Evolutionary conservation across 768 basidiomycete genomes (phyloP).

Genomic region (Ephemerocybe angulata): DNA sequence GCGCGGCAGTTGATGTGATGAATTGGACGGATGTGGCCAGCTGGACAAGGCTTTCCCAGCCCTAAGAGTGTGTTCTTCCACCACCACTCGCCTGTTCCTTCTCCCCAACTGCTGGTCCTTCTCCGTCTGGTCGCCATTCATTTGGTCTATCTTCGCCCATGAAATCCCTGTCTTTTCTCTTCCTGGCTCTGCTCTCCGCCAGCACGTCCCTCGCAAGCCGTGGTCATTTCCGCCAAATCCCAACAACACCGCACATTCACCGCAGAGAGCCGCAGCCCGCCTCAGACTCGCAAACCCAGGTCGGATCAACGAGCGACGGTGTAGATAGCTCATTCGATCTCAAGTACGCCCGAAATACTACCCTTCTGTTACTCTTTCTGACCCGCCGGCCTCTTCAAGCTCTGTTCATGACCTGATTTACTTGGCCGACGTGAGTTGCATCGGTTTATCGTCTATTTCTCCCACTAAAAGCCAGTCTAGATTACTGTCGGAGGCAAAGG

Average conservation of each 20-base stretch:
- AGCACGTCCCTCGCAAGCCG: conserved; percentile 34
- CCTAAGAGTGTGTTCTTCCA: too few species aligned
- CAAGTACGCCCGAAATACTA: conserved; percentile 31
- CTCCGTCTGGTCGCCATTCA: conserved; percentile 24
- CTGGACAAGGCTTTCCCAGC: conserved; percentile 7
- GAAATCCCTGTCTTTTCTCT: conserved; percentile 34
- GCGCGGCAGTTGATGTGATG: neutral
- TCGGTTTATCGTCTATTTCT: conserved; percentile 4
- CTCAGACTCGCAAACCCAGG: conserved; percentile 29
- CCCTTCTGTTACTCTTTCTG: neutral
- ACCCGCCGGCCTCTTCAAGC: conserved; percentile 36
- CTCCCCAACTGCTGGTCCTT: conserved; percentile 15
- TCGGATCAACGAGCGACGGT: conserved; percentile 25
- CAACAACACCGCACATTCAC: conserved; percentile 31
- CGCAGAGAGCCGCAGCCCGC: conserved; percentile 33
- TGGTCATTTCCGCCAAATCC: conserved; percentile 42
- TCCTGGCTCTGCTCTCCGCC: conserved; percentile 36
- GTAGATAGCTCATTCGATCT: conserved; percentile 38
- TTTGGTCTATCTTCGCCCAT: conserved; percentile 29
- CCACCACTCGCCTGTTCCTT: conserved; percentile 11
- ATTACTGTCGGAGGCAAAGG: conserved; percentile 62
- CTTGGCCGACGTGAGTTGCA: conserved; percentile 60
- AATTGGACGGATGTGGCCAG: neutral
- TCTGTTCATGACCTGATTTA: conserved; percentile 77
- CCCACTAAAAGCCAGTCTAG: conserved; percentile 32